Evolutionary conservation across 306 rosid species (phyloP).

Genomic region (Senna siamea): DNA sequence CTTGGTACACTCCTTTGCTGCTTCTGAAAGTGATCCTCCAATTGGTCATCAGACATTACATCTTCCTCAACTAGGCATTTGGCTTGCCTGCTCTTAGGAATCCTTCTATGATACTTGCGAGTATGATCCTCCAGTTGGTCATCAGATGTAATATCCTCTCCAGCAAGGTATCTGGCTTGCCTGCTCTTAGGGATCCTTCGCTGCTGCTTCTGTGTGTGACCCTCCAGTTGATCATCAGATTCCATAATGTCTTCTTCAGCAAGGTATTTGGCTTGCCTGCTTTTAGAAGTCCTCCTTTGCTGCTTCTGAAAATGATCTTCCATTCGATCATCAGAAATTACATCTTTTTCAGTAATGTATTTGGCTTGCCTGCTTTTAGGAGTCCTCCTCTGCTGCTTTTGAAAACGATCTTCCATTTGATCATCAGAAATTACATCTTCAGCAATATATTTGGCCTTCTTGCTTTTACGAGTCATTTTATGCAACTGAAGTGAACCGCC

Average conservation of each 20-base stretch:
- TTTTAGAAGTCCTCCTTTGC: constrained; percentile 40
- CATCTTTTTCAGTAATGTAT: constrained; percentile 36
- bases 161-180: constrained; percentile 47
- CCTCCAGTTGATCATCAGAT: constrained; percentile 54
- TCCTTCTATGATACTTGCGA: constrained; percentile 39
- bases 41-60: constrained; percentile 47
- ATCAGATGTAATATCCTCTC: constrained; percentile 42
- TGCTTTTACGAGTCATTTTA: constrained; percentile 35
- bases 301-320: constrained; percentile 40
- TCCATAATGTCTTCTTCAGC: constrained; percentile 35
- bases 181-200: constrained; percentile 60
- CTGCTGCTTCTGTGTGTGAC: constrained; percentile 41
- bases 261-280: constrained; percentile 36
- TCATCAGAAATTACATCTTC: constrained; percentile 39
- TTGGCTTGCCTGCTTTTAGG: constrained; percentile 40
- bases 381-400: constrained; percentile 38
- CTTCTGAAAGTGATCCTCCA: constrained; percentile 38
- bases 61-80: constrained; percentile 42
- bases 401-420: constrained; percentile 39
- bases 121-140: constrained; percentile 40
- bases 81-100: constrained; percentile 38
- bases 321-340: constrained; percentile 38
- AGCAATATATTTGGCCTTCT: constrained; percentile 29
- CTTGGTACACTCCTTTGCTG: constrained; percentile 36
- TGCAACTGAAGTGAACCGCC: constrained; percentile 37